Percentiles rank a stretch among this genome's conserved stretches.
Evolutionary conservation across 805 yeast genomes (phyloP).

Genomic region (Wickerhamiella kazuoi): DNA sequence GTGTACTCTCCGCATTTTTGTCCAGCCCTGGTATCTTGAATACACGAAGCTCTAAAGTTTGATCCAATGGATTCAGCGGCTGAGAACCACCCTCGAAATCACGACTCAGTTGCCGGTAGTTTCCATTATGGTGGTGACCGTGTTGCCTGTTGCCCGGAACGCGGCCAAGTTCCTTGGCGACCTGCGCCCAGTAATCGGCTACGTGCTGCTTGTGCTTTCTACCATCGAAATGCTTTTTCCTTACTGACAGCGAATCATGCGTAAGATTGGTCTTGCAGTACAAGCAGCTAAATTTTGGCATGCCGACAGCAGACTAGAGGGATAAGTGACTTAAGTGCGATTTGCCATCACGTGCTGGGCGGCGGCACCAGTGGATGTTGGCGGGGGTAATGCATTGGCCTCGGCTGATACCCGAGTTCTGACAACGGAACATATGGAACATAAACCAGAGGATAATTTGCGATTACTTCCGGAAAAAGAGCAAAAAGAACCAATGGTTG

Average conservation of each 20-base stretch:
- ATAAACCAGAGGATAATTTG: no score
- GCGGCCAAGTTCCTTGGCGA: conserved; percentile 6
- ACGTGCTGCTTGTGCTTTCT: conserved; percentile 9
- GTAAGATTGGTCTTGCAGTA: conserved; percentile 12
- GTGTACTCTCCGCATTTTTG: conserved; percentile 3
- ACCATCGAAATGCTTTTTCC: conserved; percentile 12
- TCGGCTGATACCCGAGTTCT: no score
- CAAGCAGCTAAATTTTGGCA: conserved; percentile 7
- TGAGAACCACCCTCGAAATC: background rate
- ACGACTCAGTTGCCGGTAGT: background rate
- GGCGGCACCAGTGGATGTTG: no score
- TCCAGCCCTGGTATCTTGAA: conserved; percentile 11
- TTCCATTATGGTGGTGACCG: background rate
- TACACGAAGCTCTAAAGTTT: conserved; percentile 5
- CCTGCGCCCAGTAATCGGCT: conserved; percentile 12
- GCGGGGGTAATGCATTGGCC: no score
- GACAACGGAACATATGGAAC: no score
- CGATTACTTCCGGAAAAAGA: no score
- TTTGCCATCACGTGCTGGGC: background rate
- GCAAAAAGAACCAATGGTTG: no score
- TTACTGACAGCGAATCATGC: conserved; percentile 11
- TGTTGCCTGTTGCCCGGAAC: conserved; percentile 1
- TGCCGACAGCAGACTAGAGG: no score
- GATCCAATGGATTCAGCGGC: conserved; percentile 6
- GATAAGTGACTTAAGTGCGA: background rate